Evolutionary conservation across 2,329 filamentous ascomycete genomes (phyloP), one percentile per base, ranked within the genome.

Genomic region (Tolypocladium album): DNA sequence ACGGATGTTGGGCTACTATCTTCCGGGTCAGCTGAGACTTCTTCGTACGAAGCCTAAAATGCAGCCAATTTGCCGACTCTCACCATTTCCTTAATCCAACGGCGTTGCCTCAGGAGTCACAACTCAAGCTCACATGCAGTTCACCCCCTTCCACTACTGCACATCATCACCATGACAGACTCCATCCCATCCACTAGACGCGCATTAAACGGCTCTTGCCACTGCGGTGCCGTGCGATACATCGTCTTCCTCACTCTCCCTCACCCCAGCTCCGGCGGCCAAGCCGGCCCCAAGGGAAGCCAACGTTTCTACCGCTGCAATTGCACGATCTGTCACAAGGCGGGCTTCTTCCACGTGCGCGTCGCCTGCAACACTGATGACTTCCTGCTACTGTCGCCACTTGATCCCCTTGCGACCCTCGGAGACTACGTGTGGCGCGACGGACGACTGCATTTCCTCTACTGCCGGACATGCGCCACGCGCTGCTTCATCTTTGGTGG

Each of bases 251-350:
- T 81, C 55, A 75, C 71, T 5, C 69, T 81, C 6, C 78, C 78
- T 17, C 71, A 61, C 60, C 42, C 56, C 20, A 52, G 60, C 13
- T 59, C 45, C 60, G 60, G 40, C 59, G 68, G 62, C 63, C 62
- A 68, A 64, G 56, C 61, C 24, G 60, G 58, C 36, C 58, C 64
- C 38, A 55, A 57, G 50, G 59, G 61, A 20, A 56, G 61, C 43
- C 69, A 72, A 56, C 45, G 58, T n/a, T 31, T 70, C 55, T 69
- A 70, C 59, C 64, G 74, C 63, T 81, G 78, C 71, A 82, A 81
- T 62, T 82, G 79, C 67, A 75, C 69, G 13, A 73, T 75, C 13
- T 82, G 79, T 66, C 76, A 79, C 56, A 81, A 81, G 64, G 71
- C 75, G 62, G 74, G 73, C 17, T 71, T 76, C 61, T 76, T 80